Percentiles rank a stretch among this genome's conserved stretches.
phyloP scores from a whole-genome alignment of 768 basidiomycete genomes.

The Sarcomyxa edulis region DNA sequence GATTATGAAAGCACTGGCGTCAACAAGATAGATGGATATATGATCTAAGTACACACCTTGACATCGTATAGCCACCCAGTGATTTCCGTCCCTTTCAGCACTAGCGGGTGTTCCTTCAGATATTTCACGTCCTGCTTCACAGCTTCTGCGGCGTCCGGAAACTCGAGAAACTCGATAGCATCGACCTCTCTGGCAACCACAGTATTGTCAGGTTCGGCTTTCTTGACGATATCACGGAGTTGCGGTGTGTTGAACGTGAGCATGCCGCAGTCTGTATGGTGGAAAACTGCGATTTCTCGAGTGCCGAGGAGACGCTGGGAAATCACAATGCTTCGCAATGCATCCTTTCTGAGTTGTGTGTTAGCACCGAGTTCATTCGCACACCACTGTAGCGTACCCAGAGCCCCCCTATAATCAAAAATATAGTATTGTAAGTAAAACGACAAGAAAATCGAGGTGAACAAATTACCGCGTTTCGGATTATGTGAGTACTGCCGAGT shows the following conservation, averaged over 20 bases:
- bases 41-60: no score
- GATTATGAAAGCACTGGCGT: no score
- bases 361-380: no score
- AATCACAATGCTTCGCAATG: slow-evolving; percentile 61
- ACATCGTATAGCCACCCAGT: slow-evolving; percentile 70
- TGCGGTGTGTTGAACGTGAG: slow-evolving; percentile 50
- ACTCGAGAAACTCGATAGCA: slow-evolving; percentile 31
- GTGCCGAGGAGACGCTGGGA: slow-evolving; percentile 73
- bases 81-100: slow-evolving; percentile 46
- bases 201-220: slow-evolving; percentile 30
- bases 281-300: slow-evolving; percentile 60
- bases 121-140: slow-evolving; percentile 56
- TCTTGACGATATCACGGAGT: slow-evolving; percentile 45
- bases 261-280: slow-evolving; percentile 75
- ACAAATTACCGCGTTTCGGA: slow-evolving; percentile 50
- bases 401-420: neutral
- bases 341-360: slow-evolving; percentile 62
- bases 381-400: no score
- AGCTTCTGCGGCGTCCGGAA: slow-evolving; percentile 43
- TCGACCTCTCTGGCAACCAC: slow-evolving; percentile 22
- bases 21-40: no score
- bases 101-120: slow-evolving; percentile 49
- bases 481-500: slow-evolving; percentile 50
- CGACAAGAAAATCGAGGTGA: neutral
- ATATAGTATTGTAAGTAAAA: slow-evolving; percentile 6